Evolutionary conservation across 805 yeast genomes (phyloP), one percentile per base, ranked within the genome.

Genomic region (Lipomyces kockii): DNA sequence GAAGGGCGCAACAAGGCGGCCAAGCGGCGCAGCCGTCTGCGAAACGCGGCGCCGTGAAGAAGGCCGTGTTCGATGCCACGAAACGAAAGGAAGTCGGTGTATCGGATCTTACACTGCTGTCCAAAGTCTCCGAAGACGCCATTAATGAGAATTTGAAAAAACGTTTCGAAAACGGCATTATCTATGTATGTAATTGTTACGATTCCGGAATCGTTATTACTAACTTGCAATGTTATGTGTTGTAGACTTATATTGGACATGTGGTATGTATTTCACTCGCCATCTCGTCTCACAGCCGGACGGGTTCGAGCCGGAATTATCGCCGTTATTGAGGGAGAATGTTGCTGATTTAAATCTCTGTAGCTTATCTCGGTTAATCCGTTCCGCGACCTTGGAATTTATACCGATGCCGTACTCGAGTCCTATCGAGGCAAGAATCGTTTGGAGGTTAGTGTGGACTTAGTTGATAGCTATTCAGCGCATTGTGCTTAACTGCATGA

Each of bases 21-120:
- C 72, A 37, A 69, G 70, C 53, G 66, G 74, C 60, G 66, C 72
- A 43, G 67, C 73, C 56, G 62, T 74, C 62, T 69, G 77, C 71
- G 25, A 63, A 69, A n/a, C 66, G 73, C n/a, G 87, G 85, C 27
- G 88, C 81, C 52, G 87, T 90, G 64, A 87, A 90, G 76, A 94
- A 94, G 82, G 75, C 75, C 27, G 98, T 98, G 14, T 95, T 92
- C 77, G 98, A 95, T 74, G 79, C 89, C 43, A 81, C 87, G 63
- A 92, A 92, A 81, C 91, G 91, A 84, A 91, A 92, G 78, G 98
- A 95, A 79, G 98, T 95, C n/a, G 99, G 99, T 62, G 98, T 95
- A 8, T 89, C 97, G 55, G 99, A 95, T 79, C 83, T 95, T 75
- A 95, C 99, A 0, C 81, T 95, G 62, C 83, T 95, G 69, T 89